phyloP scores from a whole-genome alignment of 345 rosid genomes.

The Erucastrum elatum region DNA sequence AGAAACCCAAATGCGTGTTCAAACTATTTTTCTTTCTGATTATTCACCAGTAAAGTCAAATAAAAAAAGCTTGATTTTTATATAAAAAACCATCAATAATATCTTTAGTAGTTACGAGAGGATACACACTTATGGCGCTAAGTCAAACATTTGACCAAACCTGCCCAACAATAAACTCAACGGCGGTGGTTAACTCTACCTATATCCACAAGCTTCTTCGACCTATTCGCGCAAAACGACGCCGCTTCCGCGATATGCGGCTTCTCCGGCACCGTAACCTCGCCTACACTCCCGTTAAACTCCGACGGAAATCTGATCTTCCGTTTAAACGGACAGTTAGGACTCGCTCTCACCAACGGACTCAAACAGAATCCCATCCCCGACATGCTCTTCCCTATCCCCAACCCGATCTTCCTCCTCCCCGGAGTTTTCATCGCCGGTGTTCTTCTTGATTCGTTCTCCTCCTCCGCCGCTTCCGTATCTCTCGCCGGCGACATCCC shows the following conservation, averaged over 20 bases:
- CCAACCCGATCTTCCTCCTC: slow-evolving; percentile 39
- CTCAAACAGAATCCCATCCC: slow-evolving; percentile 80
- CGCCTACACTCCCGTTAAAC: slow-evolving; percentile 40
- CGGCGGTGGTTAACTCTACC: slow-evolving; percentile 71
- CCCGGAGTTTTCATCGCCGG: slow-evolving; percentile 36
- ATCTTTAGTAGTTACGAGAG: slow-evolving; percentile 4
- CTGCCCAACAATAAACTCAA: slow-evolving; percentile 37
- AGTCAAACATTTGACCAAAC: slow-evolving; percentile 40
- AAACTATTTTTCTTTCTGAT: background rate
- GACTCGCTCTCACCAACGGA: slow-evolving; percentile 89
- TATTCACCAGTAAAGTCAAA: slow-evolving; percentile 15
- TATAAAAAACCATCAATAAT: background rate
- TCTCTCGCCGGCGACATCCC: slow-evolving; percentile 86
- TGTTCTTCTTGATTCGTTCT: slow-evolving; percentile 41
- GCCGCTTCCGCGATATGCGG: slow-evolving; percentile 75
- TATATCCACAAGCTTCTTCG: slow-evolving; percentile 85
- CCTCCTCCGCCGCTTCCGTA: slow-evolving; percentile 32
- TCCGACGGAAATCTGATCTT: slow-evolving; percentile 46
- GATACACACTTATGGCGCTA: background rate
- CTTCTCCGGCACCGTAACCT: slow-evolving; percentile 47
- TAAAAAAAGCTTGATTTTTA: slow-evolving; percentile 25
- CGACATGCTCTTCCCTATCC: slow-evolving; percentile 44
- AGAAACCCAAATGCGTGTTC: background rate
- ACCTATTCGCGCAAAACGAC: slow-evolving; percentile 70
- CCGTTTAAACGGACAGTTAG: slow-evolving; percentile 64